Conservation (phyloP, 805 yeast genomes). For the Candida awuae region DNA sequence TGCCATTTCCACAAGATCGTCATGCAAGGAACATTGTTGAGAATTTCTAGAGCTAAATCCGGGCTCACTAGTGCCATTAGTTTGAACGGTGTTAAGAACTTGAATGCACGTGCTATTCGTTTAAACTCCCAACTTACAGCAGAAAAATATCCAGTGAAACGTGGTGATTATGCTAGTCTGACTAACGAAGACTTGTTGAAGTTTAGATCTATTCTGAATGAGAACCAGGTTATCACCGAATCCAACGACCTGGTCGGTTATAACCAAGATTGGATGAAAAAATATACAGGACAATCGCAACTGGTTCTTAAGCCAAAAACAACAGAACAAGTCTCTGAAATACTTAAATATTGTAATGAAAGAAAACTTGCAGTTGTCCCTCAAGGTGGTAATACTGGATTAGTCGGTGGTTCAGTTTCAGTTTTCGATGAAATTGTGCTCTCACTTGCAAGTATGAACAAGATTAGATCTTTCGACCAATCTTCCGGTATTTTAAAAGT, state of each 20-base stretch:
- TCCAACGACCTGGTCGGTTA: constrained; percentile 50
- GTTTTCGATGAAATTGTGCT: constrained; percentile 84
- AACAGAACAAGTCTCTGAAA: constrained; percentile 66
- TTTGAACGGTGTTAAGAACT: background rate
- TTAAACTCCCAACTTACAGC: constrained; percentile 10
- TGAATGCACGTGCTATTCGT: too few species aligned
- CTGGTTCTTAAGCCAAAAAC: constrained; percentile 77
- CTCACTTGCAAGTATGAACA: constrained; percentile 62
- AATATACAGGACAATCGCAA: constrained; percentile 80
- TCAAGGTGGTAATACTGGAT: constrained; percentile 95
- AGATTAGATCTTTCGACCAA: constrained; percentile 71
- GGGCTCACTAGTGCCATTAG: background rate
- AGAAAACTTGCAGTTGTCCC: constrained; percentile 79
- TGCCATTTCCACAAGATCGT: too few species aligned
- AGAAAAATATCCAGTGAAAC: constrained; percentile 10
- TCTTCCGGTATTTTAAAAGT: constrained; percentile 79
- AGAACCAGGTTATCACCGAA: constrained; percentile 43
- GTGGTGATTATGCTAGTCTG: constrained; percentile 27
- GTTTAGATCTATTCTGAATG: constrained; percentile 54
- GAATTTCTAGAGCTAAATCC: background rate
- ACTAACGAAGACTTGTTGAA: constrained; percentile 47
- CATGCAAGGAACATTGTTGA: too few species aligned
- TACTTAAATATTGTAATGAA: constrained; percentile 74
- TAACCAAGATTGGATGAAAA: constrained; percentile 93
- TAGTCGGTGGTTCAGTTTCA: constrained; percentile 92